Conservation (phyloP, 2,329 filamentous ascomycete species). For the Lecanicillium sp. region DNA sequence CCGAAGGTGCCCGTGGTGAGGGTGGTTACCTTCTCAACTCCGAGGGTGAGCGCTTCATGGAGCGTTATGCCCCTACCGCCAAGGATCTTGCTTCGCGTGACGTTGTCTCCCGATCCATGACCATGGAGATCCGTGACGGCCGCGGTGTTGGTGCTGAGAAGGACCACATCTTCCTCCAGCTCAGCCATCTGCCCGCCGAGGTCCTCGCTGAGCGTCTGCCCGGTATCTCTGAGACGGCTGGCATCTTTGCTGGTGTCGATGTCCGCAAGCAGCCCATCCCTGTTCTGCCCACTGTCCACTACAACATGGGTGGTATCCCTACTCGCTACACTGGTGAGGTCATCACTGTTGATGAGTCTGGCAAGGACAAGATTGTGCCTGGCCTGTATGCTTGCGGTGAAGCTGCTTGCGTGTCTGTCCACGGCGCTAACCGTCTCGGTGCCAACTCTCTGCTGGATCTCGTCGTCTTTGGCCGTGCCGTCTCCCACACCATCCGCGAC, state of each 20-base stretch:
- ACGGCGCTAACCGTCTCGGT: constrained; percentile 94
- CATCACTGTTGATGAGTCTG: constrained; percentile 74
- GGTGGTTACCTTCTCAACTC: constrained; percentile 96
- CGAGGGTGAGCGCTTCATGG: constrained; percentile 98
- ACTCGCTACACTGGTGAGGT: constrained; percentile 97
- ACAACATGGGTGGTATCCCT: constrained; percentile 99
- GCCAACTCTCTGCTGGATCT: constrained; percentile 97
- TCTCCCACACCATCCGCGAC: constrained; percentile 94
- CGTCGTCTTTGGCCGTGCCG: constrained; percentile 94
- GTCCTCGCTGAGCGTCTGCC: constrained; percentile 93
- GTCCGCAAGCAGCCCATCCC: constrained; percentile 96
- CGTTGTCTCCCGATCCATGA: constrained; percentile 96
- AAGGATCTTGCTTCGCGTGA: constrained; percentile 97
- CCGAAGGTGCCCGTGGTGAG: constrained; percentile 94
- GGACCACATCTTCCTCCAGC: constrained; percentile 97
- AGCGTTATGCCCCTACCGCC: constrained; percentile 92
- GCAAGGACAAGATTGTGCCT: constrained; percentile 87
- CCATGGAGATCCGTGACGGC: constrained; percentile 93
- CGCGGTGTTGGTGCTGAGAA: constrained; percentile 95
- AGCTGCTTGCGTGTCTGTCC: constrained; percentile 94
- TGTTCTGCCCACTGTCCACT: constrained; percentile 93
- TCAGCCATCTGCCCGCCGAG: constrained; percentile 88
- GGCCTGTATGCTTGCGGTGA: constrained; percentile 96
- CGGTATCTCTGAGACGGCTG: constrained; percentile 96
- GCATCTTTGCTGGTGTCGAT: constrained; percentile 95